A percentile compares a stretch with the other conserved stretches of the same genome.
Conservation (phyloP, 2,329 filamentous ascomycete species). For the Aspergillus tanneri region DNA sequence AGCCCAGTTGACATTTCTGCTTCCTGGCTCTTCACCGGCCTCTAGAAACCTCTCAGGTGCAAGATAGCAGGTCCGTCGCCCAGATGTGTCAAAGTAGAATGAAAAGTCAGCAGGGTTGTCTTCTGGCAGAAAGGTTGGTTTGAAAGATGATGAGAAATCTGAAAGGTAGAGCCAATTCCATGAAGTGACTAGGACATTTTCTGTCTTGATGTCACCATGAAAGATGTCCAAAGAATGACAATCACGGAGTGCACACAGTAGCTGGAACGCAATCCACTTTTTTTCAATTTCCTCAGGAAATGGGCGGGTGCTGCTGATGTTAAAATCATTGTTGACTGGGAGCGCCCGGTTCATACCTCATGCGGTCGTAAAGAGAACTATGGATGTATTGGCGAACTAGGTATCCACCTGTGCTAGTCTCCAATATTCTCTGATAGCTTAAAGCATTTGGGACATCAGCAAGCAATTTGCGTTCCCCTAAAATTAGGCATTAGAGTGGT, state of each 20-base stretch:
- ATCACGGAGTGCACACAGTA: slow-evolving; percentile 87
- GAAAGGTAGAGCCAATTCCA: slow-evolving; percentile 99
- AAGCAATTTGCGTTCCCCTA: slow-evolving; percentile 76
- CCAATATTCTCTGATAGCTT: slow-evolving; percentile 83
- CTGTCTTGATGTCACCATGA: slow-evolving; percentile 97
- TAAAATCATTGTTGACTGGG: slow-evolving; percentile 18
- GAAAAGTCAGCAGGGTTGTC: slow-evolving; percentile 97
- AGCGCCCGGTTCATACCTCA: slow-evolving; percentile 52
- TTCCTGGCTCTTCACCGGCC: slow-evolving; percentile 64
- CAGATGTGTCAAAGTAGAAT: slow-evolving; percentile 94
- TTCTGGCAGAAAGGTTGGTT: slow-evolving; percentile 88
- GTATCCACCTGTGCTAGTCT: slow-evolving; percentile 88
- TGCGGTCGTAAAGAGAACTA: slow-evolving; percentile 92
- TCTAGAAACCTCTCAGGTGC: slow-evolving; percentile 89
- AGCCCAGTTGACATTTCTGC: slow-evolving; percentile 73
- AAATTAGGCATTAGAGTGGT: slow-evolving; percentile 18
- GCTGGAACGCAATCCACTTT: slow-evolving; percentile 96
- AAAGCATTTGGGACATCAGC: slow-evolving; percentile 87
- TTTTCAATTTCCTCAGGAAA: slow-evolving; percentile 98
- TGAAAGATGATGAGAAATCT: slow-evolving; percentile 96
- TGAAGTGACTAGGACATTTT: slow-evolving; percentile 94
- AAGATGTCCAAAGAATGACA: slow-evolving; percentile 87
- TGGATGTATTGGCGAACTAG: slow-evolving; percentile 93
- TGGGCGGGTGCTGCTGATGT: slow-evolving; percentile 71
- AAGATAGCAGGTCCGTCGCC: slow-evolving; percentile 87